phyloP scores from a whole-genome alignment of 1,139 yeast genomes.

The Pichia sp. region DNA sequence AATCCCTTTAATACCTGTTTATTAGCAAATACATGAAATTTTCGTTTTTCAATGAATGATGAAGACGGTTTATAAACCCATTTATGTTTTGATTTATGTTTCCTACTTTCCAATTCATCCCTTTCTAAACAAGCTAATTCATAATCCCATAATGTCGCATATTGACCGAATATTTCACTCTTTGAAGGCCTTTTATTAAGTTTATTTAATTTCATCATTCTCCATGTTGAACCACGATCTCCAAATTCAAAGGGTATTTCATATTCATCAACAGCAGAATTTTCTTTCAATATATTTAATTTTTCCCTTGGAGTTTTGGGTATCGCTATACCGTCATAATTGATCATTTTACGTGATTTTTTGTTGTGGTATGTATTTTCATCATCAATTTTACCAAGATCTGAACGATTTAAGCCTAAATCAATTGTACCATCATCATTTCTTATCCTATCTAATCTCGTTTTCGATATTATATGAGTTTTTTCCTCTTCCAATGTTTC shows the following conservation, averaged over 20 bases:
- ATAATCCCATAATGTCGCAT: constrained; percentile 18
- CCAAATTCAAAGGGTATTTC: constrained; percentile 29
- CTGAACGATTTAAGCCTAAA: constrained; percentile 10
- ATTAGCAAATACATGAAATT: constrained; percentile 5
- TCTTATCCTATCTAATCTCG: constrained; percentile 9
- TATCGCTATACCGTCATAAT: no score
- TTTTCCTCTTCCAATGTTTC: constrained; percentile 1
- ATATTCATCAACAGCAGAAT: not conserved
- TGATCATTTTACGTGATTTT: not conserved
- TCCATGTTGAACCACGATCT: constrained; percentile 33
- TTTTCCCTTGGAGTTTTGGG: no score
- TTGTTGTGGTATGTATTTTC: not conserved
- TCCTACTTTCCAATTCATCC: constrained; percentile 27
- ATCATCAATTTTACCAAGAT: not conserved
- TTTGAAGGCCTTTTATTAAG: constrained; percentile 16
- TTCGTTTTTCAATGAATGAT: constrained; percentile 10
- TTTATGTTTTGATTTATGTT: constrained; percentile 6
- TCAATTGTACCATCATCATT: constrained; percentile 13
- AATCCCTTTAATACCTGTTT: constrained; percentile 3
- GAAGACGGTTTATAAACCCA: constrained; percentile 24
- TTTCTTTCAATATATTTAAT: no score
- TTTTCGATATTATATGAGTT: constrained; percentile 4
- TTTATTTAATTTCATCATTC: constrained; percentile 30
- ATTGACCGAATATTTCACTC: constrained; percentile 7
- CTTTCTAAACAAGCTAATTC: constrained; percentile 30